Percentiles rank a stretch among this genome's conserved stretches.
phyloP scores from a whole-genome alignment of 2,329 filamentous ascomycete genomes.

The Trichoderma polysporum region DNA sequence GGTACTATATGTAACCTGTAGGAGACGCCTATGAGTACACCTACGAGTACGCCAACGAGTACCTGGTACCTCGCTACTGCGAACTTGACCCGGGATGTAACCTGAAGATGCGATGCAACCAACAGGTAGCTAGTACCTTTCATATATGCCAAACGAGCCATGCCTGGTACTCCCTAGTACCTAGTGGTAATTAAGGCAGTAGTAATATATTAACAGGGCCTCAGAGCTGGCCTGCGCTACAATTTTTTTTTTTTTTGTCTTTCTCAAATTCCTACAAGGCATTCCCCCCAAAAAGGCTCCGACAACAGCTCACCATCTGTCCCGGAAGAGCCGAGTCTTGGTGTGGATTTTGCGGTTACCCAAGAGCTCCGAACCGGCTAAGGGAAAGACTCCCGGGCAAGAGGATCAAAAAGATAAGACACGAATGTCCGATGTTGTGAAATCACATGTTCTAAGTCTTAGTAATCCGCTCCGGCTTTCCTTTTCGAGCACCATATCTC shows the following conservation, averaged over 20 bases:
- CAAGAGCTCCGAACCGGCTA: neutral
- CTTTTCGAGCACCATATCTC: neutral
- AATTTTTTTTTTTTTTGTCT: no score
- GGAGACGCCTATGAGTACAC: no score
- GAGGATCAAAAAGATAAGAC: constrained; percentile 8
- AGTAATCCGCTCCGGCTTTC: neutral
- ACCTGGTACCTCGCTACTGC: neutral
- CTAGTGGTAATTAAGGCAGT: neutral
- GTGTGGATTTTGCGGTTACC: neutral
- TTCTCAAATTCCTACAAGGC: neutral
- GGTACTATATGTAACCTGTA: neutral
- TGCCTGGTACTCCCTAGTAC: neutral
- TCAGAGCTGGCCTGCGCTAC: neutral
- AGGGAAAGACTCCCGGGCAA: neutral
- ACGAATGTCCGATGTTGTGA: no score
- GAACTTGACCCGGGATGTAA: neutral
- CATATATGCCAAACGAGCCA: neutral
- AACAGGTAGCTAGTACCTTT: neutral
- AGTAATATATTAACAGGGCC: neutral
- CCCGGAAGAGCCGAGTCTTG: neutral
- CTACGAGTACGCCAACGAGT: no score
- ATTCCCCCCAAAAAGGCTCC: no score
- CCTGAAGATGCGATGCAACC: neutral
- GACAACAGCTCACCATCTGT: neutral
- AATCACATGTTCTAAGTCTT: neutral